Evolutionary conservation across 345 rosid species (phyloP).

Genomic region (Theobroma cacao): DNA sequence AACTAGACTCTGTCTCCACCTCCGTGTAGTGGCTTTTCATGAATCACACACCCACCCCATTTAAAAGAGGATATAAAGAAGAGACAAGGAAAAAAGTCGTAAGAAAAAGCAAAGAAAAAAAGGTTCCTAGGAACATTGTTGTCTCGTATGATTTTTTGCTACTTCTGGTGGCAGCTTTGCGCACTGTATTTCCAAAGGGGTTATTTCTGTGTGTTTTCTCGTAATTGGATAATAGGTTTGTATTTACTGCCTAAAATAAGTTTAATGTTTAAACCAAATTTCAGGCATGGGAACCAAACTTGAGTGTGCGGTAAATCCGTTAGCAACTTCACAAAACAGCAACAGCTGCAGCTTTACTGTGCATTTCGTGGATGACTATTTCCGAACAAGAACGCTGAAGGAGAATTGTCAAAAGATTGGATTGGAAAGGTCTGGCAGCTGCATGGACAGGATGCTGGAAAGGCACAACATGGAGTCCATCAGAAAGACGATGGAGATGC

Average conservation of each 20-base stretch:
- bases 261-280: slow-evolving; percentile 21
- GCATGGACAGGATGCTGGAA: slow-evolving; percentile 48
- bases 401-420: slow-evolving; percentile 18
- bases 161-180: background rate
- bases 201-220: background rate
- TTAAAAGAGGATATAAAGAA: background rate
- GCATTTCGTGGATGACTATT: slow-evolving; percentile 44
- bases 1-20: slow-evolving; percentile 32
- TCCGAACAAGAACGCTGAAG: slow-evolving; percentile 24
- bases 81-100: background rate
- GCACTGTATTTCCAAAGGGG: background rate
- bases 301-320: slow-evolving; percentile 35
- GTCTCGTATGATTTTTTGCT: background rate
- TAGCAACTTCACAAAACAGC: slow-evolving; percentile 28
- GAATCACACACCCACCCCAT: slow-evolving; percentile 30
- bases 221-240: background rate
- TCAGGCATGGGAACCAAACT: slow-evolving; percentile 85
- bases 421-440: slow-evolving; percentile 12
- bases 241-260: slow-evolving; percentile 1
- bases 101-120: background rate
- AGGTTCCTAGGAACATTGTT: background rate
- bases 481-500: slow-evolving; percentile 76
- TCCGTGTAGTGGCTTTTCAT: slow-evolving; percentile 30
- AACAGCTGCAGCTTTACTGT: slow-evolving; percentile 29
- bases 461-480: slow-evolving; percentile 53